phyloP scores from a whole-genome alignment of 495 filamentous ascomycete genomes.

The Annulohypoxylon moriforme region DNA sequence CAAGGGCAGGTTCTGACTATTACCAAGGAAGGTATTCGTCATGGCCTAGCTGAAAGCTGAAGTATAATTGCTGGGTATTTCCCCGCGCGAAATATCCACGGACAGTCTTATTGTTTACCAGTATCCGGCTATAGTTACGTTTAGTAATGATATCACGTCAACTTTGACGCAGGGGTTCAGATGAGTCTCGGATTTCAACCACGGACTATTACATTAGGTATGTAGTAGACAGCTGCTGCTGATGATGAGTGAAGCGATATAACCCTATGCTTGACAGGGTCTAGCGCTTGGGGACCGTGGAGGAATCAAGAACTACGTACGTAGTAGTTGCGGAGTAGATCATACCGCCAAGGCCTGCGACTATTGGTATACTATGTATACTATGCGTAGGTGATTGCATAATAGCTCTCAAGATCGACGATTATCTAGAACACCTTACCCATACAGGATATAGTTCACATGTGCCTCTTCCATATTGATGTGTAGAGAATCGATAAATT shows the following conservation, averaged over 20 bases:
- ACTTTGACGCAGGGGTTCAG: conserved; percentile 17
- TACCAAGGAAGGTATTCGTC: neutral
- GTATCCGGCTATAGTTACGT: neutral
- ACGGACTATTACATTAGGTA: neutral
- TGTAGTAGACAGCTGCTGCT: neutral
- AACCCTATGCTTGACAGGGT: conserved; percentile 26
- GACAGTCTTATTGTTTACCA: conserved; percentile 4
- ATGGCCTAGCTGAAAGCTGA: conserved; percentile 10
- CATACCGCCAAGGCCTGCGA: conserved; percentile 13
- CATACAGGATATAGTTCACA: neutral
- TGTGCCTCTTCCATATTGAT: neutral
- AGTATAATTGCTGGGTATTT: neutral
- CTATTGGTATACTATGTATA: neutral
- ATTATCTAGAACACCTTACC: conserved; percentile 14
- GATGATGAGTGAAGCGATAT: neutral
- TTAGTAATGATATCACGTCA: conserved; percentile 4
- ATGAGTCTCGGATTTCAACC: conserved; percentile 5
- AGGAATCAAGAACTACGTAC: conserved; percentile 10
- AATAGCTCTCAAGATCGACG: conserved; percentile 2
- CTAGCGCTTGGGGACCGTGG: conserved; percentile 31
- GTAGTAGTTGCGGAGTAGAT: conserved; percentile 2
- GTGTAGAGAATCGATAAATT: neutral
- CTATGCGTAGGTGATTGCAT: neutral
- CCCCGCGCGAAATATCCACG: neutral
- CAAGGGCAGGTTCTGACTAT: neutral